Evolutionary conservation across 2,329 filamentous ascomycete species (phyloP), one percentile per base, ranked within the genome.

Genomic region (Fusarium mexicanum): DNA sequence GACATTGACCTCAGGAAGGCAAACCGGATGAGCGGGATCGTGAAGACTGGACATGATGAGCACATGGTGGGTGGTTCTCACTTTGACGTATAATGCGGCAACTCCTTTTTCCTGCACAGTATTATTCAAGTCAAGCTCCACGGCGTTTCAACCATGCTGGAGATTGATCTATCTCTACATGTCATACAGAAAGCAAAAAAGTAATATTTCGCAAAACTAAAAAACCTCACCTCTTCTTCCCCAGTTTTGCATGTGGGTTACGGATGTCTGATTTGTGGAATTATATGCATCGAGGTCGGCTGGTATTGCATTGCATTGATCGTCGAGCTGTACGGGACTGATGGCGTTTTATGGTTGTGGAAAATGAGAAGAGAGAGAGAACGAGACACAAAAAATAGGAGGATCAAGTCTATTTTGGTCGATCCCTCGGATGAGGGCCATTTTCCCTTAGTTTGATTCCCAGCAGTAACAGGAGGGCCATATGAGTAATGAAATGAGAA

Each of bases 1-100:
- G 89, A 90, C 70, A 79, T 87, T 64, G 87, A 89, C 73, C 83
- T 83, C 53, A 84, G 84, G 72, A 87, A 84, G 77, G 80, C 83
- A 46, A 90, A 90, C 77, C 86, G 89, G 59, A 92, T 92, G 90
- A 92, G 90, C 78, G 90, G 90, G 50, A 87, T 91, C 71, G 85
- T 90, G 58, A 88, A 87, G 79, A 89, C 87, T 61, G 85, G 85
- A 65, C 85, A 89, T 74, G 91, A 92, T 68, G 89, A 91, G 79
- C 86, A 90, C 72, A 90, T 91, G 85, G 89, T 93, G 77, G 89
- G 87, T 73, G 86, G 86, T 65, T 86, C 87, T 55, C 87, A 91
- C 66, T 92, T 93, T 81, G 90, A 93, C 80, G 86, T 90, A 82
- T 92, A 85, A 87, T 63, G 64, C 54, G 67, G 48, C 55, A 67